These are phyloP conservation scores for Pelargonium australe DNA, from an alignment of 441 rosid genomes.

Conservation along the genomic window DNA sequence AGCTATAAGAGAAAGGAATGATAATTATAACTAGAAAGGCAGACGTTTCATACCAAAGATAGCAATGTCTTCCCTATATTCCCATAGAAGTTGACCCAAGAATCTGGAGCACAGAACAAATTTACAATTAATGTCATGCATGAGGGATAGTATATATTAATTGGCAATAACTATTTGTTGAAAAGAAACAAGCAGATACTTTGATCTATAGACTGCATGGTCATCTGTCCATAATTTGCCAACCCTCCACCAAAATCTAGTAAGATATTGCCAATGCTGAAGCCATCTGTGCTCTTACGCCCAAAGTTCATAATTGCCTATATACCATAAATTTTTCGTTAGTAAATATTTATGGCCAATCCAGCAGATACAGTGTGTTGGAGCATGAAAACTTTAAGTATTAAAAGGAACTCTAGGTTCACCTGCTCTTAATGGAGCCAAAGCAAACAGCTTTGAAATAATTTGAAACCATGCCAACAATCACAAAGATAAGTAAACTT, in stretches of 20 bases:
- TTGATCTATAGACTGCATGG: constrained; percentile 78
- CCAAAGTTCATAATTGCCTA: constrained; percentile 79
- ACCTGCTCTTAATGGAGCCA: background rate
- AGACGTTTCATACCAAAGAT: constrained; percentile 51
- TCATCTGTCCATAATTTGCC: constrained; percentile 71
- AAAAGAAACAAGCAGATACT: constrained; percentile 28
- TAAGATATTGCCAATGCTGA: constrained; percentile 81
- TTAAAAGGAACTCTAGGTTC: background rate
- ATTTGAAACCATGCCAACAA: background rate
- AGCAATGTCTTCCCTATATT: constrained; percentile 80
- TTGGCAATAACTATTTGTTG: constrained; percentile 16
- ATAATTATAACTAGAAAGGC: background rate
- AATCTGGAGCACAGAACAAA: constrained; percentile 42
- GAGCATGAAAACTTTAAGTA: background rate
- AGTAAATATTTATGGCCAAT: constrained; percentile 1
- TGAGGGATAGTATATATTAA: background rate
- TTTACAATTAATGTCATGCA: constrained; percentile 13
- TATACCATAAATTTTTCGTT: constrained; percentile 7
- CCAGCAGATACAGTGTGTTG: background rate
- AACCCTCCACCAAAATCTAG: constrained; percentile 83
- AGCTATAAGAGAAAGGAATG: background rate
- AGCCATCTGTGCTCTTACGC: constrained; percentile 86
- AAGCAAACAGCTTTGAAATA: background rate
- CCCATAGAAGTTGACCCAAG: constrained; percentile 95
- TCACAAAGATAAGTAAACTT: background rate